phyloP scores from a whole-genome alignment of 106 monocot species.

The Phalaenopsis aphrodite region DNA sequence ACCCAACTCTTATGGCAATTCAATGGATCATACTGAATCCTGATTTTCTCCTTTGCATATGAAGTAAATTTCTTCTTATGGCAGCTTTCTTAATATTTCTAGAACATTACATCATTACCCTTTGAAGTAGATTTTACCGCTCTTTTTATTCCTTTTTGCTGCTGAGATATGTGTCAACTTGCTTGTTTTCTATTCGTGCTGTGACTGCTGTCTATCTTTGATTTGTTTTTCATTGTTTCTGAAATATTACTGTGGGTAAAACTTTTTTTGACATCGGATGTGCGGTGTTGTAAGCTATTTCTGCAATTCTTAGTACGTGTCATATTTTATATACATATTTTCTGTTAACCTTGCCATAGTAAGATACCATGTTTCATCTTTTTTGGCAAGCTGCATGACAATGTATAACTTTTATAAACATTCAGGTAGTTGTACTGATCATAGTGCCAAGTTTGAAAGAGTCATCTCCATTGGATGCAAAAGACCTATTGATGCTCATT shows the following conservation, averaged over 20 bases:
- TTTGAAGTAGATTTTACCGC: not conserved
- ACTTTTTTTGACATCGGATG: not conserved
- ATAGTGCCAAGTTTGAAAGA: slow-evolving; percentile 41
- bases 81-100: not conserved
- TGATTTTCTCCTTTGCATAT: not conserved
- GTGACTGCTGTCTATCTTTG: not conserved
- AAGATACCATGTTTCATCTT: not conserved
- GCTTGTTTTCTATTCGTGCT: not conserved
- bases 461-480: slow-evolving; percentile 38
- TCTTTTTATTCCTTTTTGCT: not conserved
- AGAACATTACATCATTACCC: not conserved
- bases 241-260: not conserved
- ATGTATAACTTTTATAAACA: not conserved
- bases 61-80: not conserved
- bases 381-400: not conserved
- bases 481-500: slow-evolving; percentile 52
- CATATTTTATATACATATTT: not conserved
- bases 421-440: slow-evolving; percentile 47
- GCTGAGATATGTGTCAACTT: not conserved
- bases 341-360: not conserved
- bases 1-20: too few species aligned
- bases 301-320: not conserved
- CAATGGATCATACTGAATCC: too few species aligned
- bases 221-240: not conserved
- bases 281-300: not conserved